A percentile compares a stretch with the other conserved stretches of the same genome.
Evolutionary conservation across 441 rosid species (phyloP).

Genomic region (Adansonia gregorii): DNA sequence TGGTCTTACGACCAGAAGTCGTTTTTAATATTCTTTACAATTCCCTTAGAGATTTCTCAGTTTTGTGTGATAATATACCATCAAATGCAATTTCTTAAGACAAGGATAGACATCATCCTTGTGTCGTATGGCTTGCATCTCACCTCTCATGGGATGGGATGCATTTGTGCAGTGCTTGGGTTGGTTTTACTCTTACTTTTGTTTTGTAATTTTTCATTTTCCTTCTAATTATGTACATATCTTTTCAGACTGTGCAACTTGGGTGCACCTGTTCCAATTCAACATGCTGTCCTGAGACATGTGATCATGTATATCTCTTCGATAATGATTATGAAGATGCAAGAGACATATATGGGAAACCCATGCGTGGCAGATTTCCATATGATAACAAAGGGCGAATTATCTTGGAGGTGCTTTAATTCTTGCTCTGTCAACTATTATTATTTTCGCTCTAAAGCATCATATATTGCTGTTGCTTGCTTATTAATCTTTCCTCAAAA

Average conservation of each 20-base stretch:
- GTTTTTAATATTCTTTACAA: not conserved
- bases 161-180: slow-evolving; percentile 39
- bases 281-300: slow-evolving; percentile 66
- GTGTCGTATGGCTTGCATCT: not conserved
- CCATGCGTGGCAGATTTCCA: slow-evolving; percentile 81
- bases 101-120: not conserved
- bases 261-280: slow-evolving; percentile 75
- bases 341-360: slow-evolving; percentile 76
- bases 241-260: slow-evolving; percentile 65
- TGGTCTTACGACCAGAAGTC: not conserved
- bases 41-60: not conserved
- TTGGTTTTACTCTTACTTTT: slow-evolving; percentile 31
- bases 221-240: not conserved
- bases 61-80: not conserved
- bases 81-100: slow-evolving; percentile 18
- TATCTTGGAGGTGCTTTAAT: slow-evolving; percentile 58
- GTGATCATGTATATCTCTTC: slow-evolving; percentile 94
- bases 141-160: not conserved
- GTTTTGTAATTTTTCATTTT: slow-evolving; percentile 2
- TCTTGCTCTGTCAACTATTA: too few species aligned
- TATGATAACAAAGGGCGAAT: slow-evolving; percentile 82
- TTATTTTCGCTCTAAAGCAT: too few species aligned
- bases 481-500: too few species aligned
- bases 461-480: too few species aligned
- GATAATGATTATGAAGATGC: slow-evolving; percentile 92